Conservation (phyloP, 371 early-diverging fungal genomes). For the Rhizopus stolonifer region DNA sequence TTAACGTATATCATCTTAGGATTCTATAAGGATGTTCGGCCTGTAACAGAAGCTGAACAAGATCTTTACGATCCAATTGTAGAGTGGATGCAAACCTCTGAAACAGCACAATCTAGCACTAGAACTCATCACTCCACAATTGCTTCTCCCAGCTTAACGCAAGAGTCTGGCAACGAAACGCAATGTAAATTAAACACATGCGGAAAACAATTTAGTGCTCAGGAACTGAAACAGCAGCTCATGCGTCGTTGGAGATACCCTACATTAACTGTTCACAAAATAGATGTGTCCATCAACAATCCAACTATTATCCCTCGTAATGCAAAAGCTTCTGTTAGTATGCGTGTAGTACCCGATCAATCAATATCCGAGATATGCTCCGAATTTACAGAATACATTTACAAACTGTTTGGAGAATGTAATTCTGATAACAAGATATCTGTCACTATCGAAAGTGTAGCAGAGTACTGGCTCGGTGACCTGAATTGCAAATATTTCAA, state of each 20-base stretch:
- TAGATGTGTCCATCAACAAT: constrained; percentile 73
- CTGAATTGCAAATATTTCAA: constrained; percentile 66
- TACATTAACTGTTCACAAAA: constrained; percentile 77
- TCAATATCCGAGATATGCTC: constrained; percentile 58
- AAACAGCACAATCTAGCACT: constrained; percentile 17
- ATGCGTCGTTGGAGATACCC: constrained; percentile 83
- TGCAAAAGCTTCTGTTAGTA: constrained; percentile 72
- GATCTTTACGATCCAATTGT: constrained; percentile 56
- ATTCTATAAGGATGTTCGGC: constrained; percentile 61
- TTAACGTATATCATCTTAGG: constrained; percentile 27
- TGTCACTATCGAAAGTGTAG: constrained; percentile 56
- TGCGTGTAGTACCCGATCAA: constrained; percentile 85
- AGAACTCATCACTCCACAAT: constrained; percentile 37
- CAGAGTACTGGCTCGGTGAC: constrained; percentile 84
- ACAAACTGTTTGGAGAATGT: constrained; percentile 49
- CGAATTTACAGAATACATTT: constrained; percentile 57
- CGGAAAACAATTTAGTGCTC: constrained; percentile 22
- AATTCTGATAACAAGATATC: constrained; percentile 56
- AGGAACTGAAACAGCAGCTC: constrained; percentile 51
- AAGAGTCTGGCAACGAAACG: constrained; percentile 13
- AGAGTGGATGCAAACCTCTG: constrained; percentile 44
- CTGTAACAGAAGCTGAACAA: constrained; percentile 52
- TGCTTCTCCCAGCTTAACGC: constrained; percentile 26
- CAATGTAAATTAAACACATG: constrained; percentile 29
- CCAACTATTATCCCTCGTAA: constrained; percentile 73